Evolutionary conservation across 2,329 filamentous ascomycete species (phyloP).

Genomic region (Xylaria polymorpha): DNA sequence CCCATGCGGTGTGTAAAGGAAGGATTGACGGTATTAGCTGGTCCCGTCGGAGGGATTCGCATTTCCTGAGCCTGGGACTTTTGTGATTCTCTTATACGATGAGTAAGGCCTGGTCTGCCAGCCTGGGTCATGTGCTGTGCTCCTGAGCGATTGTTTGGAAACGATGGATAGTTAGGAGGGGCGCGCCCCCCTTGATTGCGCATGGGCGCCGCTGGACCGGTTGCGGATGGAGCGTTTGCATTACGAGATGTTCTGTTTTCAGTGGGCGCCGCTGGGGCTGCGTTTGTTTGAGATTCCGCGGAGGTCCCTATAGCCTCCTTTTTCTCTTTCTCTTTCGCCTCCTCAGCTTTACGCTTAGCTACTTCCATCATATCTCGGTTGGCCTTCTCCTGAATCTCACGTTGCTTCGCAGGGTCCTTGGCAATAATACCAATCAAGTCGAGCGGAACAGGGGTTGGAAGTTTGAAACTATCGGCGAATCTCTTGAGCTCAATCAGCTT

Average conservation of each 20-base stretch:
- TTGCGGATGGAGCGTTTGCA: constrained; percentile 43
- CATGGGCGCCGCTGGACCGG: constrained; percentile 38
- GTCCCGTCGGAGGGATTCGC: constrained; percentile 79
- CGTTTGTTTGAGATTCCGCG: constrained; percentile 59
- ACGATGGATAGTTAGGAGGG: constrained; percentile 61
- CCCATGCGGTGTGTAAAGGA: constrained; percentile 66
- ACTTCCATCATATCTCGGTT: constrained; percentile 77
- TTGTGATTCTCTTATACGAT: constrained; percentile 66
- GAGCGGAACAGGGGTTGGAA: constrained; percentile 89
- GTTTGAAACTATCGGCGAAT: constrained; percentile 93
- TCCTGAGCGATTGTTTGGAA: constrained; percentile 60
- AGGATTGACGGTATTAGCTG: constrained; percentile 67
- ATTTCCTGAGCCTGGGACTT: constrained; percentile 66
- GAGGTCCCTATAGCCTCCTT: constrained; percentile 55
- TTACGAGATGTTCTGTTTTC: constrained; percentile 50
- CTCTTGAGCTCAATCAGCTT: constrained; percentile 96
- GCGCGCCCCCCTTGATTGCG: constrained; percentile 59
- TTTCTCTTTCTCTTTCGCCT: constrained; percentile 68
- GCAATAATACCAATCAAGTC: constrained; percentile 95
- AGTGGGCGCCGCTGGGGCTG: constrained; percentile 37
- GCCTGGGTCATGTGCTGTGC: constrained; percentile 57
- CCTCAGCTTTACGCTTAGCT: constrained; percentile 58
- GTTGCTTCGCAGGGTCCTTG: constrained; percentile 95
- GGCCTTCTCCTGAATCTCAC: constrained; percentile 90
- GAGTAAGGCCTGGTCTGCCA: constrained; percentile 58